A percentile compares a stretch with the other conserved stretches of the same genome.
phyloP scores from a whole-genome alignment of 768 basidiomycete genomes.

The Lanmaoa rubissima region DNA sequence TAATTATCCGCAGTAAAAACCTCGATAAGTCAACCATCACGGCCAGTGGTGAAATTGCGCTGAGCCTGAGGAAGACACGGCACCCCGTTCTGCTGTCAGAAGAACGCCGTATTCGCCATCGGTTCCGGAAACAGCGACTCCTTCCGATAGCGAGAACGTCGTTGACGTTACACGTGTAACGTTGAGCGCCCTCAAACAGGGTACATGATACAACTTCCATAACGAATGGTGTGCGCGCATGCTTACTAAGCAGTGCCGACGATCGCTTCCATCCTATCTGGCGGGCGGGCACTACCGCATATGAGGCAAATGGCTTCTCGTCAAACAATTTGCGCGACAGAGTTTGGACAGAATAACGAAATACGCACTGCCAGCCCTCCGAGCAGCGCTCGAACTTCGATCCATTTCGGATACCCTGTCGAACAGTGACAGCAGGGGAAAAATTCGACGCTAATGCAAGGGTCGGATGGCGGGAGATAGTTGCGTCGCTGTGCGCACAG shows the following conservation, averaged over 20 bases:
- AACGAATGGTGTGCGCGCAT: background rate
- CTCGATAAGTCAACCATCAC: background rate
- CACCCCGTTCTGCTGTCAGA: background rate
- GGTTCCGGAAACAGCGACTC: background rate
- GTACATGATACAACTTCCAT: background rate
- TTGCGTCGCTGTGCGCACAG: background rate
- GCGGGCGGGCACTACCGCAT: background rate
- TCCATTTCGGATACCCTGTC: constrained; percentile 9
- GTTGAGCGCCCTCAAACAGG: constrained; percentile 16
- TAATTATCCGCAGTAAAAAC: background rate
- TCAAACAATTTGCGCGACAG: background rate
- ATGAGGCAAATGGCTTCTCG: constrained; percentile 1
- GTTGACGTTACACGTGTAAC: constrained; percentile 32
- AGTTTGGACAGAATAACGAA: background rate
- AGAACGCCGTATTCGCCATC: constrained; percentile 1
- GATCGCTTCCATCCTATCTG: background rate
- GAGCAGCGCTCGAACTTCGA: background rate
- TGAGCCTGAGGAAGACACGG: background rate
- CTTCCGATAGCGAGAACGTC: constrained; percentile 1
- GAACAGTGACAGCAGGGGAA: background rate
- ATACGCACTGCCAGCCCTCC: background rate
- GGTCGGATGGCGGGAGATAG: background rate
- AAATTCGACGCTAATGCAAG: background rate
- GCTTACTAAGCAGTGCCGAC: constrained; percentile 15
- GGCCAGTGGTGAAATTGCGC: background rate